Conservation (phyloP, 1,139 yeast species). For the Saccharomycopsis hybrid region DNA sequence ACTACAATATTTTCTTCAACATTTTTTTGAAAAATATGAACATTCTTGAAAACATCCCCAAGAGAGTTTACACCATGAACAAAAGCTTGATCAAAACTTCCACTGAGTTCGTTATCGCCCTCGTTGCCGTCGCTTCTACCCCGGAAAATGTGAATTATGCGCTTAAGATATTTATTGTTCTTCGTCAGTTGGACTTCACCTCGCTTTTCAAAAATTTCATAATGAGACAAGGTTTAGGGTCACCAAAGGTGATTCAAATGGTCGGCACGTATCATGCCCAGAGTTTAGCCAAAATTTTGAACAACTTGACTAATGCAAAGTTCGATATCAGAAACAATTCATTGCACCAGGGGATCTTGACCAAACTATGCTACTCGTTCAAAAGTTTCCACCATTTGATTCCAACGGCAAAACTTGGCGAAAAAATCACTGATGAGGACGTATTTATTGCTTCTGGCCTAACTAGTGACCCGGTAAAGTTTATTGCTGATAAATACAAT, state of each 20-base stretch:
- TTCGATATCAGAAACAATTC: neutral
- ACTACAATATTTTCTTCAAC: neutral
- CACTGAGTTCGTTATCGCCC: slow-evolving; percentile 3
- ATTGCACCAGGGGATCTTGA: slow-evolving; percentile 1
- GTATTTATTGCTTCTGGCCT: slow-evolving; percentile 4
- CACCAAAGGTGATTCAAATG: neutral
- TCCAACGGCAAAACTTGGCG: neutral
- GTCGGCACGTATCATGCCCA: neutral
- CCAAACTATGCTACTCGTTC: neutral
- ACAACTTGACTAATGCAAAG: neutral
- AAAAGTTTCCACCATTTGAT: slow-evolving; percentile 4
- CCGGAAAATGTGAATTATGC: slow-evolving; percentile 1
- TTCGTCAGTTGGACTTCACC: slow-evolving; percentile 2
- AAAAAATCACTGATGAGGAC: neutral
- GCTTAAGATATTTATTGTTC: neutral
- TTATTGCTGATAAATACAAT: slow-evolving; percentile 2
- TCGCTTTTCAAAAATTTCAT: neutral
- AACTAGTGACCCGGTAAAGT: slow-evolving; percentile 4
- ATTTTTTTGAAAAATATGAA: neutral
- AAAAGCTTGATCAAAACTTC: slow-evolving; percentile 7
- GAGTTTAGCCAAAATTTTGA: neutral
- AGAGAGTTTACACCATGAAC: neutral
- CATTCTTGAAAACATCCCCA: slow-evolving; percentile 2
- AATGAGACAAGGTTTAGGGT: neutral
- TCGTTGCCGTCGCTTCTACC: neutral